Evolutionary conservation across 176 grass and related monocot species (phyloP).

Genomic region (Poa pratensis): DNA sequence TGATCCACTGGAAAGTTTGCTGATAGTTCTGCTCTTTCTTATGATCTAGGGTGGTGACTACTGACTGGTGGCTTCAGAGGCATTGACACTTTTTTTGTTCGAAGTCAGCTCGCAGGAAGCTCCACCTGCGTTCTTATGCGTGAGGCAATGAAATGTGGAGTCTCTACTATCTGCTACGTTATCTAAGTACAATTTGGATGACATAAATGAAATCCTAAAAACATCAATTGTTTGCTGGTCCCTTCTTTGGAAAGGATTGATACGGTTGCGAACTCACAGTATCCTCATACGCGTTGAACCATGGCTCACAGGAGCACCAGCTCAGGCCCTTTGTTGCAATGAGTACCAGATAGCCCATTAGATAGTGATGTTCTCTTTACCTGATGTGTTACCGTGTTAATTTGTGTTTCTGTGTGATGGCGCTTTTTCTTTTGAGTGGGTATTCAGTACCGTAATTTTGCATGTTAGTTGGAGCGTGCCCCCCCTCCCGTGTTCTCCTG

Average conservation of each 20-base stretch:
- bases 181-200: neutral
- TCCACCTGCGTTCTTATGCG: neutral
- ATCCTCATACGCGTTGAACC: neutral
- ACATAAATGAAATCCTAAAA: neutral
- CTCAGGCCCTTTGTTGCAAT: neutral
- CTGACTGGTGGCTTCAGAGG: neutral
- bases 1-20: neutral
- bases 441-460: neutral
- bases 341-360: neutral
- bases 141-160: neutral
- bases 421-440: neutral
- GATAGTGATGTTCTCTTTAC: neutral
- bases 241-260: neutral
- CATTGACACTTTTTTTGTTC: neutral
- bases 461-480: too few relatives aligned
- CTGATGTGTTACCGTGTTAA: neutral
- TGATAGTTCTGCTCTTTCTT: neutral
- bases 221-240: neutral
- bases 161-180: neutral
- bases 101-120: neutral
- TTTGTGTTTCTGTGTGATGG: neutral
- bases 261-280: neutral
- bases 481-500: too few relatives aligned
- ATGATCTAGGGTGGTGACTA: conserved; percentile 1
- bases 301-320: neutral